Base-by-base conservation (phyloP, 805 yeast genomes). In the Hanseniaspora lachancei region DNA sequence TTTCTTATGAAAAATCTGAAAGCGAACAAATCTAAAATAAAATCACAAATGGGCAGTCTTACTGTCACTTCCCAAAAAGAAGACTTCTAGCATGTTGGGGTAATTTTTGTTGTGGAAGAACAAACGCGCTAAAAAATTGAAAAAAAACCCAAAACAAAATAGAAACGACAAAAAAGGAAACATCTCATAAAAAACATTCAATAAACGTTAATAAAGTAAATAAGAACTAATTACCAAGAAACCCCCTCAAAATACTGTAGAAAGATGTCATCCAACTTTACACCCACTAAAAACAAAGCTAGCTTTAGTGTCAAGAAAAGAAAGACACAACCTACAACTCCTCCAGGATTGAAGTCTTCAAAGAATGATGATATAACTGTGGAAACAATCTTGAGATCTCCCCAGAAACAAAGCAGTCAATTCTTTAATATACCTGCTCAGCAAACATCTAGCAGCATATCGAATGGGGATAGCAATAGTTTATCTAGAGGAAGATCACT, bases 391-490 rank as follows among this genome's bases (percentile, higher is more conserved):
- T 18, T 50, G 16, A 50, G 43, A 24, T 56, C 58, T 13, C 58
- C 58, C 3, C 46, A 43, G n/a, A 56, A 56, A 40, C 54, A 56
- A 47, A 56, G 55, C 24, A 49, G 54, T 42, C 46, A 48, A 13
- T 35, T 36, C 32, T 49, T 49, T n/a, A 49, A 43, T 7, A 38
- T 18, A 10, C 18, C 23, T 6, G 35, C 6, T 23, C 47, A 46
- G 16, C 32, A 39, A n/a, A 18, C 27, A 18, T 18, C 13, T 7
- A 50, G 20, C 8, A 20, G 23, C 21, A 27, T 38, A 38, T 39
- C 41, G 15, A 29, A n/a, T 13, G 32, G 15, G 10, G 51, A 32
- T 12, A 40, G 44, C 18, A 42, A 39, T n/a, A 16, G 21, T 21
- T 36, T 41, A 12, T 24, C 35, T 35, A 40, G 54, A 46, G 55